phyloP scores from a whole-genome alignment of 2,329 filamentous ascomycete genomes.

The Fusarium torreyae region DNA sequence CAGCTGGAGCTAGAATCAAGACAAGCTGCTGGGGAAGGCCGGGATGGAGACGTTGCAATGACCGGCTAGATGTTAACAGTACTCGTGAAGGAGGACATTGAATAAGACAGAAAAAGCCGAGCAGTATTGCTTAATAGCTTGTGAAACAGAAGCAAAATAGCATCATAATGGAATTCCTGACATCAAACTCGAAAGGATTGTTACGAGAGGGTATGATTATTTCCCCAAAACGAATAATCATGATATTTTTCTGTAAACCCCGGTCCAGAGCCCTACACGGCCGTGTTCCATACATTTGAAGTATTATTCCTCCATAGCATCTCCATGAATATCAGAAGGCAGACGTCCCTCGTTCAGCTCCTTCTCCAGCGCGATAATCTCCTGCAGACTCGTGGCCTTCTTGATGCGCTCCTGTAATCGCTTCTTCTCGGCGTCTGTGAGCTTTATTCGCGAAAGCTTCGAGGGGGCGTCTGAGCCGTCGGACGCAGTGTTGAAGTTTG shows the following conservation, averaged over 20 bases:
- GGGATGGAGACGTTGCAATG: slow-evolving; percentile 73
- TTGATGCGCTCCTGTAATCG: slow-evolving; percentile 88
- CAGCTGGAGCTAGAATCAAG: slow-evolving; percentile 71
- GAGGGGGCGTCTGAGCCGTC: slow-evolving; percentile 63
- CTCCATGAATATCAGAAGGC: slow-evolving; percentile 75
- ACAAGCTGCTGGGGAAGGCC: slow-evolving; percentile 57
- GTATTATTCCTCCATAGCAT: slow-evolving; percentile 73
- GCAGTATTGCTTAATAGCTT: not conserved
- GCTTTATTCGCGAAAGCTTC: slow-evolving; percentile 82
- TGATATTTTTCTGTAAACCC: slow-evolving; percentile 34
- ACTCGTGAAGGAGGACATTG: not conserved
- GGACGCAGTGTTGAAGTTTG: slow-evolving; percentile 74
- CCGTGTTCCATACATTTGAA: slow-evolving; percentile 12
- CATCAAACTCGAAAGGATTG: slow-evolving; percentile 6
- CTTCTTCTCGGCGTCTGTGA: slow-evolving; percentile 91
- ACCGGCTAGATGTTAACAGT: slow-evolving; percentile 60
- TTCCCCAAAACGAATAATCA: slow-evolving; percentile 29
- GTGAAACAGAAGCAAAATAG: not conserved
- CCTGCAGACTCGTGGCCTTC: slow-evolving; percentile 89
- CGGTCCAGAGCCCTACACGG: slow-evolving; percentile 16
- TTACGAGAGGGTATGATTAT: slow-evolving; percentile 22
- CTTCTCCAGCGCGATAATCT: slow-evolving; percentile 92
- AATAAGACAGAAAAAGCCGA: not conserved
- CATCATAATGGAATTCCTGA: not conserved
- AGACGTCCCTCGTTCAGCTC: slow-evolving; percentile 90